Base-by-base conservation (phyloP, 108 stramenopile genomes). In the Cylindrotheca closterium region DNA sequence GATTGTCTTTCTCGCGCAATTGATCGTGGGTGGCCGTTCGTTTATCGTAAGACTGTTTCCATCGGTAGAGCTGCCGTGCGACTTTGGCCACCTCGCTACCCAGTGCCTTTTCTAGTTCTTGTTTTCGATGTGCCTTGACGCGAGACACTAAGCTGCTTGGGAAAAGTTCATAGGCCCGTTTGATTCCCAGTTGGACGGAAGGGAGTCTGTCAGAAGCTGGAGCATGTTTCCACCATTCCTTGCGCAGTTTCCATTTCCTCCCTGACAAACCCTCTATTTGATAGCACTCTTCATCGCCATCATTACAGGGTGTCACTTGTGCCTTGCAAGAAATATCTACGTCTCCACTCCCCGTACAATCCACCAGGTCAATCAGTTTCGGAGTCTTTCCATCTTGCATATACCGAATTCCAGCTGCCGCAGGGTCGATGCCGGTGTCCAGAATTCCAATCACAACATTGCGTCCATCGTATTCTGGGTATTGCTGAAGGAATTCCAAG, bases 351-450 rank as follows among this genome's bases (percentile, higher is more conserved):
- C 97, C 97, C 7, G 91, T 94, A 68, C 92, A 92, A 69, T 97
- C 97, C 7, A 94, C 60, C 27, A 97, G 60, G 65, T 93, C 87
- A 17, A 97, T 54, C 27, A 92, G 62, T 62, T 94, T 94, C 18
- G 83, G 86, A 27, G 68, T 73, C 7, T 73, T 17, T 24, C 88
- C 89, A 53, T 79, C 73, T 42, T 79, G 80, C 37, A 91, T 77
- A 22, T 33, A 64, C 15, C 45, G 61, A 22, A 75, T 22, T 10
- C 95, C 95, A 3, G 42, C 67, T 1, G 95, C 94, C 2, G 73
- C 86, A 5, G 92, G 91, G 59, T 97, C 97, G 47, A 92, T 81
- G 21, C 97, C 97, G 0, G 97, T 96, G 71, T 97, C 97, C 58
- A 96, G 61, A 45, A 97, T 84, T 15, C 82, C 94, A 46, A 96